Evolutionary conservation across 2,329 filamentous ascomycete species (phyloP), one percentile per base, ranked within the genome.

Genomic region (Penicillium sp.): DNA sequence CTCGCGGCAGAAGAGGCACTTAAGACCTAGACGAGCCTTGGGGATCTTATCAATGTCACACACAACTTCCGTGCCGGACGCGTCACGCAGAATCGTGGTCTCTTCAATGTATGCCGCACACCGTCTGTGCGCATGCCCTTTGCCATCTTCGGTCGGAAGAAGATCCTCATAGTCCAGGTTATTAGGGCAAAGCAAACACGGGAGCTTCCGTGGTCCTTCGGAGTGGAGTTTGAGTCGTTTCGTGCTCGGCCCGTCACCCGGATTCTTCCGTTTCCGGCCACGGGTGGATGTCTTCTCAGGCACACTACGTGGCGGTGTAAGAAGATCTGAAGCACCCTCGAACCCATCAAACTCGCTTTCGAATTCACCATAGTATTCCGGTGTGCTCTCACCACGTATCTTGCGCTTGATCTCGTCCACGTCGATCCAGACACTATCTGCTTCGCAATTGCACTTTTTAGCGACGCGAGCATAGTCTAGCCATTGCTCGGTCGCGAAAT

Each of bases 371-470:
- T 76, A 77, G 49, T 78, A 78, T 51, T 79, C 76, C 0, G 77
- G 77, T 3, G 85, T 87, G 4, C 83, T 79, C 70, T 97, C 92
- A 40, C 94, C 94, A 47, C 92, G 85, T 43, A 97, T 76, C 71
- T 95, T 97, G 57, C 94, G 90, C 74, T 99, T 91, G 53, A 99
- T 95, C 66, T 97, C 94, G 55, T 90, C 87, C 4, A 97, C 91
- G 68, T 99, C 92, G 49, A 99, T 91, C 92, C 95, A 99, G 3
- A 99, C 94, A 67, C 93, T 97, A 77, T 99, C 94, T 56, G 95
- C 86, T 61, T 96, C 92, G 70, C 94, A 99, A 68, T 97, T 88
- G 74, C 94, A 99, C 72, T 94, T 95, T 75, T 97, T 96, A 14
- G 94, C 94, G 63, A 96, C 91, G 65, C 91, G 90, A 19, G 92